Percentiles rank a stretch among this genome's conserved stretches.
phyloP scores from a whole-genome alignment of 805 yeast species.

The Kuraishia ogatae region DNA sequence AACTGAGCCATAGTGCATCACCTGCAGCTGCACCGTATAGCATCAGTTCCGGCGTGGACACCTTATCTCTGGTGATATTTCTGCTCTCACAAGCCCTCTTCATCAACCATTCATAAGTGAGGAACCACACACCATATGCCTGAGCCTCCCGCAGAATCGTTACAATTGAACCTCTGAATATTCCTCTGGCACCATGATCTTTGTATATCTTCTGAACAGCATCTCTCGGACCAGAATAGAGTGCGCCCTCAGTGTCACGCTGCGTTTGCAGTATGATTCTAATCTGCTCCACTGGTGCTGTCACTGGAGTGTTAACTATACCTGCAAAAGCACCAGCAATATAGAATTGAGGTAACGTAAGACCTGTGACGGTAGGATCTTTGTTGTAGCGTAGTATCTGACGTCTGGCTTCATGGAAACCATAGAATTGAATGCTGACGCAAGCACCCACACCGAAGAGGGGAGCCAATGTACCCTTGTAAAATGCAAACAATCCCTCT shows the following conservation, averaged over 20 bases:
- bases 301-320: conserved; percentile 51
- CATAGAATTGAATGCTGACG: conserved; percentile 62
- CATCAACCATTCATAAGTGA: conserved; percentile 53
- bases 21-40: conserved; percentile 29
- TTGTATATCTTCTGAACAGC: conserved; percentile 33
- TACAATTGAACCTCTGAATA: conserved; percentile 46
- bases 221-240: conserved; percentile 33
- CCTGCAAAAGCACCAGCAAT: conserved; percentile 62
- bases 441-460: conserved; percentile 61
- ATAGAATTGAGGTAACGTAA: conserved; percentile 48
- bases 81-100: conserved; percentile 24
- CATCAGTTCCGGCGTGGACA: conserved; percentile 48
- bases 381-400: conserved; percentile 30
- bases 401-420: conserved; percentile 62
- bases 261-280: conserved; percentile 55
- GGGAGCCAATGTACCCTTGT: conserved; percentile 65
- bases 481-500: conserved; percentile 64
- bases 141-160: conserved; percentile 56
- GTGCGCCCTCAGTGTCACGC: conserved; percentile 19
- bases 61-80: conserved; percentile 32
- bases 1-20: conserved; percentile 53
- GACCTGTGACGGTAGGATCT: conserved; percentile 8
- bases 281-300: conserved; percentile 60
- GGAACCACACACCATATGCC: conserved; percentile 71
- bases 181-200: conserved; percentile 35